Base-by-base conservation (phyloP, 2,329 filamentous ascomycete genomes). In the Beauveria asiatica region DNA sequence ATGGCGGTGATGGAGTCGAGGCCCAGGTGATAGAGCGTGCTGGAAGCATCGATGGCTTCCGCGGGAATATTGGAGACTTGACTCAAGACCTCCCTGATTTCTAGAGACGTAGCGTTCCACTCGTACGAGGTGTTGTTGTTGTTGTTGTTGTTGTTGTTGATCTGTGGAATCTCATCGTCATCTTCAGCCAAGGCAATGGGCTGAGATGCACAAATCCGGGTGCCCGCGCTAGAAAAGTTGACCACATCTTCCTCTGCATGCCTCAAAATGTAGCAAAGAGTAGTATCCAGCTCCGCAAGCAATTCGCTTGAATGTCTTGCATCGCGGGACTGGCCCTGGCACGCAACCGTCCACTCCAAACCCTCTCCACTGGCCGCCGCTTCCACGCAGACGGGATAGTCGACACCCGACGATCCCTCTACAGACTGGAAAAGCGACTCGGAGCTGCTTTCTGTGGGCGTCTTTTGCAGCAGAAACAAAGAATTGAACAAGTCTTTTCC, bases 1-100 rank as follows among this genome's bases (percentile, higher is more conserved):
- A 97, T 94, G 1, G 91, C 88, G 64, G 87, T 93, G 70, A 97
- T 96, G 0, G 92, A 97, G 70, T 97, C 92, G 1, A 97, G 82
- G 0, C 92, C 92, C 1, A 97, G 79, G 64, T 94, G 86, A 71
- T 94, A 96, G 13, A 96, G 82, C 0, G 82, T 90, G 55, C 85
- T 82, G 1, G 78, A 76, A 59, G 78, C 79, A 3, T 75, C 72
- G 56, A 96, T 88, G 1, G 83, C 76, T 0, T 77, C 68, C 19
- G 78, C 72, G 0, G 85, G 76, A 0, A 88, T 73, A 17, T 81
- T 82, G 0, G 91, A 89, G 0, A 92, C 78, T 33, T 78, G 69
- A 0, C 79, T 74, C 16, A 88, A 71, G 0, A 80, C 74, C 1
- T 74, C 68, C 2, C 82, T 73, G 21, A 87, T 76, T 0, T 61